Percentiles rank a stretch among this genome's conserved stretches.
Conservation (phyloP, 2,329 filamentous ascomycete genomes). For the Westerdykella sp. region DNA sequence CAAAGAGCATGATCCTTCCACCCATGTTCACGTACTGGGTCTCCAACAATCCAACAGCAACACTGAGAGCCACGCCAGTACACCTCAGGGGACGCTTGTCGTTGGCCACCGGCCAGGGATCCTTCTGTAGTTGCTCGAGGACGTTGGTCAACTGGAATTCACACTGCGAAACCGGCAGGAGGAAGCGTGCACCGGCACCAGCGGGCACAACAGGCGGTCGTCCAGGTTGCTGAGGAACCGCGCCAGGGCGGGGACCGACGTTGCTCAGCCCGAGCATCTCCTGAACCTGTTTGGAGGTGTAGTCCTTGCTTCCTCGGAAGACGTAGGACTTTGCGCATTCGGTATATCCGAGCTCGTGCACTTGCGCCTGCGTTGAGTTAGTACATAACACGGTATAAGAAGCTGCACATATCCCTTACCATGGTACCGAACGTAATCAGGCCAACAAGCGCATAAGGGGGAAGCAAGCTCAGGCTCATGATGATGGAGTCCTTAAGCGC, state of each 20-base stretch:
- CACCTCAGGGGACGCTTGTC: conserved; percentile 87
- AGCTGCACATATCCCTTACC: conserved; percentile 47
- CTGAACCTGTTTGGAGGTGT: conserved; percentile 96
- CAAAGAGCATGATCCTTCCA: conserved; percentile 94
- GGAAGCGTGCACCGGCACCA: conserved; percentile 80
- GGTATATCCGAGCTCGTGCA: conserved; percentile 95
- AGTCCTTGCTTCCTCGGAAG: conserved; percentile 96
- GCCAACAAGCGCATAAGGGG: conserved; percentile 74
- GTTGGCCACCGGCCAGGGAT: conserved; percentile 94
- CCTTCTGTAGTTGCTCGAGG: conserved; percentile 89
- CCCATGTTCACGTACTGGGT: conserved; percentile 94
- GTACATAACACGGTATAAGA: conserved; percentile 1
- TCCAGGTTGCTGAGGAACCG: conserved; percentile 63
- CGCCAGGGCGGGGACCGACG: conserved; percentile 64
- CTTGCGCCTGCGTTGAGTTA: conserved; percentile 61
- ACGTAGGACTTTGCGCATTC: conserved; percentile 99
- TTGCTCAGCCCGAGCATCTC: conserved; percentile 89
- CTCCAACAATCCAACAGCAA: conserved; percentile 87
- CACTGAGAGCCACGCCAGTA: conserved; percentile 92
- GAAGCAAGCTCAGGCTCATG: conserved; percentile 75
- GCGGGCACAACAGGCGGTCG: conserved; percentile 62
- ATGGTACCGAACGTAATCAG: conserved; percentile 89
- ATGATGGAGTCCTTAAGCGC: conserved; percentile 81
- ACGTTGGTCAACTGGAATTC: conserved; percentile 97
- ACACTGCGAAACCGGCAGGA: conserved; percentile 89